Base-by-base conservation (phyloP, 805 yeast species). In the Teunomyces barrocoloradensis region DNA sequence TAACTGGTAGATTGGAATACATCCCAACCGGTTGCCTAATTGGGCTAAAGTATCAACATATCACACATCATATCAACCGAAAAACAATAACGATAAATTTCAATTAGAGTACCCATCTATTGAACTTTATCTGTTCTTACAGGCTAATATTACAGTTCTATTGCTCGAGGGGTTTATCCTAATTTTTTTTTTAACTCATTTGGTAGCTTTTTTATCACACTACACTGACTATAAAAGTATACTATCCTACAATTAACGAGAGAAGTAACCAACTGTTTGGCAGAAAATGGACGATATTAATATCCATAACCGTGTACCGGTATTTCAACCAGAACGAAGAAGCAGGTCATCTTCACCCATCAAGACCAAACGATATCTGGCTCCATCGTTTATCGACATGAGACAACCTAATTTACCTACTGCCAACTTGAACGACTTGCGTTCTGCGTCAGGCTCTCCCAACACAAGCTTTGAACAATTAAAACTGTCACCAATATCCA, bases 311-410 rank as follows among this genome's bases (percentile, higher is more conserved):
- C 17, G 37, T 12, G 35, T 13, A 12, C 12, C 35, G 18, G 27
- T 27, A 12, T 30, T 29, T 30, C 29, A 13, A 18, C 51, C 39
- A 7, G 56, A 55, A 17, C 52, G 65, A 51, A 60, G 72, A 44
- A 61, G 72, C 11, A 54, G 70, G 36, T 68, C 74, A 12, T 53
- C 58, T 12, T 68, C 74, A 13, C 74, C 75, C 2, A 57, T 57
- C 13, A 69, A 71, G 47, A 59, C 57, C 41, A 61, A 71, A 13
- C 60, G 60, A 23, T 53, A 63, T 2, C 46, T 60, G 35, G 61
- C 61, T 6, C 53, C 61, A 9, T 46, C 48, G 28, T 50, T 58
- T 44, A 51, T 55, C 20, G 63, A 60, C 29, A 54, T 53, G 59
- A 55, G 48, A 36, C 49, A 47, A 29, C 61, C 59, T 44, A 48